Evolutionary conservation across 176 grass and related monocot species (phyloP).

Genomic region (Leersia perrieri): DNA sequence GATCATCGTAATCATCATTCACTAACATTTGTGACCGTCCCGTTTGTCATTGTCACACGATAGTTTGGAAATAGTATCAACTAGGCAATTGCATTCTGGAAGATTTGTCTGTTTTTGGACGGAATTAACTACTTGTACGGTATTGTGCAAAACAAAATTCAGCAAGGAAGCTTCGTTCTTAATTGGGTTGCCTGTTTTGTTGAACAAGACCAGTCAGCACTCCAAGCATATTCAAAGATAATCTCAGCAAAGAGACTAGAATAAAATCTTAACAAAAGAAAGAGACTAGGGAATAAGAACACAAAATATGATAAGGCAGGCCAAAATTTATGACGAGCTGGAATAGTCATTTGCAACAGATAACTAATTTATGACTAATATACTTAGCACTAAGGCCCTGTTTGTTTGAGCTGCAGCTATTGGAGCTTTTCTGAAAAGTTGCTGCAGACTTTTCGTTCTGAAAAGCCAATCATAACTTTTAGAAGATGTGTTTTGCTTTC

Average conservation of each 20-base stretch:
- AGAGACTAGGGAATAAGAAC: not conserved
- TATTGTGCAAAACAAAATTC: not conserved
- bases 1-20: not conserved
- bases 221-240: not conserved
- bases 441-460: no score
- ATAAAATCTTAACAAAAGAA: not conserved
- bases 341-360: not conserved
- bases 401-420: no score
- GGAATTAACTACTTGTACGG: not conserved
- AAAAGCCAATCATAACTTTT: no score
- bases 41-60: not conserved
- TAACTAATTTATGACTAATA: constrained; percentile 10
- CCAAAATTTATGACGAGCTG: constrained; percentile 18
- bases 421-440: no score
- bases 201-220: constrained; percentile 1
- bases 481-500: no score
- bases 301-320: not conserved
- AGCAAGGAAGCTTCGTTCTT: not conserved
- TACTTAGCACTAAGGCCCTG: no score
- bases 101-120: not conserved
- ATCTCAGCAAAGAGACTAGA: not conserved
- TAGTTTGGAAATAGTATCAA: not conserved
- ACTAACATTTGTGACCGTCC: no score
- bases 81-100: not conserved
- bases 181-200: not conserved